These are phyloP conservation scores for Abelmoschus esculentus DNA, from an alignment of 345 rosid genomes.

Conservation along the genomic window DNA sequence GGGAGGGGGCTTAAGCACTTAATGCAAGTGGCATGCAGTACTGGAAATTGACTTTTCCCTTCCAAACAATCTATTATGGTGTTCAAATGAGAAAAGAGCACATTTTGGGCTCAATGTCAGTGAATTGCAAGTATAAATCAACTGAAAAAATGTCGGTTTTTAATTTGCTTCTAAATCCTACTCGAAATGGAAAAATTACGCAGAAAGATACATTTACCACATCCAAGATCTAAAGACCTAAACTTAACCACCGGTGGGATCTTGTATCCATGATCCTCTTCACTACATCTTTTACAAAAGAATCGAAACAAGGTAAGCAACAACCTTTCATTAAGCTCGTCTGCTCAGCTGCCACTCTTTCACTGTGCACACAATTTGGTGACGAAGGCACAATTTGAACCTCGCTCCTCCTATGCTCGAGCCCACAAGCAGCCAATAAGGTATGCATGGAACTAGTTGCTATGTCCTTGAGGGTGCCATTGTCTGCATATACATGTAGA, in stretches of 20 bases:
- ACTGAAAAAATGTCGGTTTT: slow-evolving; percentile 7
- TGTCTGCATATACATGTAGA: slow-evolving; percentile 37
- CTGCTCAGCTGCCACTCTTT: slow-evolving; percentile 40
- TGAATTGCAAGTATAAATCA: slow-evolving; percentile 26
- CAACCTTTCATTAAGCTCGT: slow-evolving; percentile 64
- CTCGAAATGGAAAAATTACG: slow-evolving; percentile 6
- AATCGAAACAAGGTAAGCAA: slow-evolving; percentile 81
- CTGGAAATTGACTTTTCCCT: slow-evolving; percentile 8
- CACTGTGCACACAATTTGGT: slow-evolving; percentile 45
- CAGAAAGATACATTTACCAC: slow-evolving; percentile 10
- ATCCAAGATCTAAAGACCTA: slow-evolving; percentile 48
- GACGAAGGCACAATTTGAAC: slow-evolving; percentile 49
- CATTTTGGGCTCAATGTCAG: slow-evolving; percentile 17
- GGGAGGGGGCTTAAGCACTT: background rate
- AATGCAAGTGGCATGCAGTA: background rate
- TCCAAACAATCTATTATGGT: slow-evolving; percentile 21
- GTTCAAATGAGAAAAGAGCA: slow-evolving; percentile 27
- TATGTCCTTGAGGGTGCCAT: slow-evolving; percentile 49
- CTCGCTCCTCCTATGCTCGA: slow-evolving; percentile 61
- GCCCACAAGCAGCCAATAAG: slow-evolving; percentile 77
- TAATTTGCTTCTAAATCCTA: slow-evolving; percentile 25
- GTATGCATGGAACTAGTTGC: slow-evolving; percentile 68
- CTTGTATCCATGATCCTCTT: slow-evolving; percentile 69
- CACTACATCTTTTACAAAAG: slow-evolving; percentile 72
- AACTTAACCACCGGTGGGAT: slow-evolving; percentile 51